A percentile compares a stretch with the other conserved stretches of the same genome.
Evolutionary conservation across 257 asterid genomes (phyloP).

Genomic region (Plantago elongata): DNA sequence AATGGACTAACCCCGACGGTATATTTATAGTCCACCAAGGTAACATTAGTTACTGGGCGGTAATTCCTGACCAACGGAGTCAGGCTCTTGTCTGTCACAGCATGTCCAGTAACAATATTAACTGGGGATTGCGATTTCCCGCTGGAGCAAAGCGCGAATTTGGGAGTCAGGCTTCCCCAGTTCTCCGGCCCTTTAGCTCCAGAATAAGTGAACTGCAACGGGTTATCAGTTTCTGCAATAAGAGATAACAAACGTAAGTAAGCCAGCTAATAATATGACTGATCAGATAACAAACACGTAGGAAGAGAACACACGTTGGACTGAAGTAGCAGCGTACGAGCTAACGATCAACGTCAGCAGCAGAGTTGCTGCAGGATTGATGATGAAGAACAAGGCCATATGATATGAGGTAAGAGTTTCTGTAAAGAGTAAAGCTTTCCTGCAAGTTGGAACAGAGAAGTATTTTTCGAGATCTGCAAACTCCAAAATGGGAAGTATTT

Average conservation of each 20-base stretch:
- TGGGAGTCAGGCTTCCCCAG: slow-evolving; percentile 69
- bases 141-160: slow-evolving; percentile 45
- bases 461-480: no score
- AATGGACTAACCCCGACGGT: slow-evolving; percentile 55
- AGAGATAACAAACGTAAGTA: background rate
- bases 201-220: slow-evolving; percentile 46
- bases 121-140: slow-evolving; percentile 78
- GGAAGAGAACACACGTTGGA: background rate
- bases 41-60: slow-evolving; percentile 40
- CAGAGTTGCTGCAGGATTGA: background rate
- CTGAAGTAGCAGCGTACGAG: background rate
- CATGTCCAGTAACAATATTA: slow-evolving; percentile 33
- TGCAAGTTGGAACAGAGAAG: no score
- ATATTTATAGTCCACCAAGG: slow-evolving; percentile 55
- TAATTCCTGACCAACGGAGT: slow-evolving; percentile 54
- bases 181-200: slow-evolving; percentile 64
- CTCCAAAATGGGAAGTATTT: no score
- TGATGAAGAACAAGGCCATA: background rate
- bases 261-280: background rate
- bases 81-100: slow-evolving; percentile 26
- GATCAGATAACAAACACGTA: background rate
- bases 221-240: slow-evolving; percentile 18
- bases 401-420: background rate
- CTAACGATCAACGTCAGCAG: background rate
- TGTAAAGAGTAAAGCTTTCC: no score